Evolutionary conservation across 164 flowering plant species (phyloP).

Genomic region (Taxillus chinensis): DNA sequence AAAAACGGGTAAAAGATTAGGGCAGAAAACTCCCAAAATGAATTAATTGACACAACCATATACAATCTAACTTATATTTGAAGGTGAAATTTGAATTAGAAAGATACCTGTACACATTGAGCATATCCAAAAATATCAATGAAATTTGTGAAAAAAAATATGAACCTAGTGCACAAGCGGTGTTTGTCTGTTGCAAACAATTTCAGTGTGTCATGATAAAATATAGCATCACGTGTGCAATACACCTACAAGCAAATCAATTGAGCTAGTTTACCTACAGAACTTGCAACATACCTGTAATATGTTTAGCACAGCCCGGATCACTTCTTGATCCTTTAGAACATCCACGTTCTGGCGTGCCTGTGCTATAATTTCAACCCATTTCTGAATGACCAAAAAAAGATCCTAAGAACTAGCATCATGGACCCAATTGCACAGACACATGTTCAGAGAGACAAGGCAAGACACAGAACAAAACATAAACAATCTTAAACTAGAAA

Average conservation of each 20-base stretch:
- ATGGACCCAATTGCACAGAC: background rate
- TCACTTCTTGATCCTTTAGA: slow-evolving; percentile 84
- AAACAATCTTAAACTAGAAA: background rate
- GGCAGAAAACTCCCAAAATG: background rate
- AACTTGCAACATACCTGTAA: slow-evolving; percentile 53
- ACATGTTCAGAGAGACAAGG: background rate
- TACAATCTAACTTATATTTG: background rate
- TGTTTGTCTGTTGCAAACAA: slow-evolving; percentile 68
- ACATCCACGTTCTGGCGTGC: slow-evolving; percentile 86
- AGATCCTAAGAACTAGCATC: background rate
- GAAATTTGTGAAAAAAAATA: slow-evolving; percentile 78
- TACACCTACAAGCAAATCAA: background rate
- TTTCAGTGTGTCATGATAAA: background rate
- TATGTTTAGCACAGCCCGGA: slow-evolving; percentile 81
- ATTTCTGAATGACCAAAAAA: slow-evolving; percentile 50
- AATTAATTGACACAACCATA: too few relatives aligned
- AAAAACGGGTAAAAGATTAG: background rate
- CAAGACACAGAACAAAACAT: background rate
- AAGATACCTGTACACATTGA: slow-evolving; percentile 83
- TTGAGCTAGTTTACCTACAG: background rate
- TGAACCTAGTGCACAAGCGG: slow-evolving; percentile 88
- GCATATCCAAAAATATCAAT: slow-evolving; percentile 92
- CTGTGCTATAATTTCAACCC: slow-evolving; percentile 93
- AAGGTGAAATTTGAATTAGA: background rate
- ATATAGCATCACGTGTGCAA: background rate